Percentiles rank a stretch among this genome's conserved stretches.
Evolutionary conservation across 2,329 filamentous ascomycete genomes (phyloP).

Genomic region (Rhinocladiella mackenziei): DNA sequence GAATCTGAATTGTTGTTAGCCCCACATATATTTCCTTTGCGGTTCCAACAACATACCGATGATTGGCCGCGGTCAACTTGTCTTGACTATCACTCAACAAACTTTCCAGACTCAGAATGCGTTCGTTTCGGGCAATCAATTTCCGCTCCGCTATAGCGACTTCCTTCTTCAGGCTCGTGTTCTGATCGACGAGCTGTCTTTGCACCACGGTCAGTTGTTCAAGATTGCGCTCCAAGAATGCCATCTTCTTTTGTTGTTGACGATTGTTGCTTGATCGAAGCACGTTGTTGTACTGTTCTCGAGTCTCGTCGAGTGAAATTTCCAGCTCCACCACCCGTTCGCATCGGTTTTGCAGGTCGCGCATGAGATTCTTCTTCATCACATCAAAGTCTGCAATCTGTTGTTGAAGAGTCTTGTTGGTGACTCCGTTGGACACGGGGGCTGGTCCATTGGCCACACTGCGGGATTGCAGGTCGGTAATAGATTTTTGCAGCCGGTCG

Average conservation of each 20-base stretch:
- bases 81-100: constrained; percentile 96
- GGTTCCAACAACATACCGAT: constrained; percentile 66
- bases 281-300: constrained; percentile 99
- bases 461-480: constrained; percentile 73
- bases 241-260: constrained; percentile 99
- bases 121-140: constrained; percentile 91
- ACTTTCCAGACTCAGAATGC: constrained; percentile 88
- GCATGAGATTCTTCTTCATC: constrained; percentile 99
- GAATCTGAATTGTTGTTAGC: constrained; percentile 60
- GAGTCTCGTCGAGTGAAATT: constrained; percentile 93
- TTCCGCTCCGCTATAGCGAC: constrained; percentile 98
- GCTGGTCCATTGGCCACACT: constrained; percentile 41
- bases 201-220: constrained; percentile 97
- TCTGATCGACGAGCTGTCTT: constrained; percentile 95
- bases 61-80: constrained; percentile 94
- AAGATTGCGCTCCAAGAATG: constrained; percentile 94
- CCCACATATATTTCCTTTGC: constrained; percentile 1
- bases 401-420: constrained; percentile 90
- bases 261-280: constrained; percentile 94
- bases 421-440: constrained; percentile 59
- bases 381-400: constrained; percentile 98
- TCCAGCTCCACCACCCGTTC: constrained; percentile 97
- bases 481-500: constrained; percentile 70
- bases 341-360: constrained; percentile 95
- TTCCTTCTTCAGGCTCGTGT: constrained; percentile 95